Percentiles rank a stretch among this genome's conserved stretches.
phyloP scores from a whole-genome alignment of 148 eudicot genomes.

The Chenopodium suecicum region DNA sequence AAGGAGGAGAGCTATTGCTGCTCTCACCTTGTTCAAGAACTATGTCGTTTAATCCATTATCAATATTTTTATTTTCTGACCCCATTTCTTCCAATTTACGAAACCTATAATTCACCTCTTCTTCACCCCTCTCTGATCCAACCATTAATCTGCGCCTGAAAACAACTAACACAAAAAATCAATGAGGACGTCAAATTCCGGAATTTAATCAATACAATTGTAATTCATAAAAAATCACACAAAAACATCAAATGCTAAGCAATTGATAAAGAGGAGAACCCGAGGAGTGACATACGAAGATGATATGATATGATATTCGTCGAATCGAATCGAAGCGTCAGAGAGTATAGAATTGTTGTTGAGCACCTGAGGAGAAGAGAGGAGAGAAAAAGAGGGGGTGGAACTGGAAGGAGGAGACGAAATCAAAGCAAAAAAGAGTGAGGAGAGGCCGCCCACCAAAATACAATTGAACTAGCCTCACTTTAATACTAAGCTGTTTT shows the following conservation, averaged over 20 bases:
- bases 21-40: slow-evolving; percentile 9
- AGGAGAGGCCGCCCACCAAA: slow-evolving; percentile 5
- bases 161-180: background rate
- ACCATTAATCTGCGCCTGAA: slow-evolving; percentile 11
- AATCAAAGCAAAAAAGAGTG: slow-evolving; percentile 5
- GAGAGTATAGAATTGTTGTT: slow-evolving; percentile 15
- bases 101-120: background rate
- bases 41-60: background rate
- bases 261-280: background rate
- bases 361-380: background rate
- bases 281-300: background rate
- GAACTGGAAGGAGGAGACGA: background rate
- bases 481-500: background rate
- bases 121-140: background rate
- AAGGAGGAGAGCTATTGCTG: slow-evolving; percentile 4
- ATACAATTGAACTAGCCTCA: too few species aligned
- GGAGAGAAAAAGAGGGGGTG: background rate
- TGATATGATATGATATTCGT: too few species aligned
- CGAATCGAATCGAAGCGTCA: slow-evolving; percentile 9
- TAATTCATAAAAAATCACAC: background rate
- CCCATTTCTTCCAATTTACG: background rate
- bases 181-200: background rate
- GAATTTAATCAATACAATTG: background rate
- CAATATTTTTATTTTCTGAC: background rate
- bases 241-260: background rate